These are phyloP conservation scores for Neospermospora avenae DNA, from an alignment of 2,329 filamentous ascomycete species.

Conservation along the genomic window DNA sequence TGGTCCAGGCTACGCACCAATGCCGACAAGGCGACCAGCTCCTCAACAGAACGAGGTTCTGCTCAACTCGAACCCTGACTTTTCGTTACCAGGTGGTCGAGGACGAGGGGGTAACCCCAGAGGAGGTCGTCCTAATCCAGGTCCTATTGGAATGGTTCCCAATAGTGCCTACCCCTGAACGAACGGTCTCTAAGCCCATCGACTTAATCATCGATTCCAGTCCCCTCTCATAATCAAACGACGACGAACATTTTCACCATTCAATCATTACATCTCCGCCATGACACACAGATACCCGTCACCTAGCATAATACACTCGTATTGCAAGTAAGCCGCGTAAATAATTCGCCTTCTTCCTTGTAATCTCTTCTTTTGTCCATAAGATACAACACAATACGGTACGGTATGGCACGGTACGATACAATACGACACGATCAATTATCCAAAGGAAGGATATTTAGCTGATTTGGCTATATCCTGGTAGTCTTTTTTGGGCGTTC, in stretches of 20 bases:
- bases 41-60: constrained; percentile 65
- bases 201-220: background rate
- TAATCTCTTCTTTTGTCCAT: background rate
- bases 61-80: constrained; percentile 80
- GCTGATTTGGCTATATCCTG: background rate
- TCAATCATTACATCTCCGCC: constrained; percentile 13
- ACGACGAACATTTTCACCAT: constrained; percentile 20
- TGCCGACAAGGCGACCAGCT: constrained; percentile 27
- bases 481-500: background rate
- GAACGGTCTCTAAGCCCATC: constrained; percentile 17
- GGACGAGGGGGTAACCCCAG: constrained; percentile 20
- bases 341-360: constrained; percentile 20
- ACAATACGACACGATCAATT: no score
- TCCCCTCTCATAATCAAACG: background rate
- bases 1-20: constrained; percentile 33
- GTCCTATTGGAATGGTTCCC: constrained; percentile 46
- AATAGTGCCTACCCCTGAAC: constrained; percentile 50
- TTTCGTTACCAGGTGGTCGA: constrained; percentile 58
- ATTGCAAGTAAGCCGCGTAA: constrained; percentile 14
- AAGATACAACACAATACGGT: background rate
- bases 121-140: constrained; percentile 27
- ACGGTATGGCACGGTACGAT: background rate
- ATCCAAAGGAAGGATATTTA: background rate
- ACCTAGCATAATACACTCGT: background rate
- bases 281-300: background rate